phyloP scores from a whole-genome alignment of 352 stramenopile genomes.

The Aphanomyces euteiches region DNA sequence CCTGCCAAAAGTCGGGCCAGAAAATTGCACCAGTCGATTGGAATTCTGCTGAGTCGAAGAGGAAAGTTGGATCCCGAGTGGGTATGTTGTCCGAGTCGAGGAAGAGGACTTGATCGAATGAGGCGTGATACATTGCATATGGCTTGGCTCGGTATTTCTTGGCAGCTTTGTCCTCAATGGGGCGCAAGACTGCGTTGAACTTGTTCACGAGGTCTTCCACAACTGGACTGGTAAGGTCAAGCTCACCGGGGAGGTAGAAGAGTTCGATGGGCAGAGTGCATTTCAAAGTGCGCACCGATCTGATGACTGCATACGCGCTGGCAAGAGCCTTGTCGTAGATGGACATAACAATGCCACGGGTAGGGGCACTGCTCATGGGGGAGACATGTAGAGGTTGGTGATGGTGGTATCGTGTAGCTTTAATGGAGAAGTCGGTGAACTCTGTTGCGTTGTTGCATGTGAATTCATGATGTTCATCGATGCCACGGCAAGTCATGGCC shows the following conservation, averaged over 20 bases:
- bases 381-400: conserved; percentile 1
- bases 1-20: conserved; percentile 76
- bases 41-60: conserved; percentile 58
- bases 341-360: conserved; percentile 47
- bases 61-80: conserved; percentile 54
- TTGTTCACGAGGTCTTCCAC: conserved; percentile 39
- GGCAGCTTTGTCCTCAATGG: conserved; percentile 53
- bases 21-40: conserved; percentile 52
- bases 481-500: conserved; percentile 60
- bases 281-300: conserved; percentile 38
- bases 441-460: conserved; percentile 43
- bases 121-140: conserved; percentile 65
- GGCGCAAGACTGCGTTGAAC: conserved; percentile 52
- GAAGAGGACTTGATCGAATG: conserved; percentile 74
- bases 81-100: conserved; percentile 77
- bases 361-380: neutral
- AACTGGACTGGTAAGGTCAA: conserved; percentile 43
- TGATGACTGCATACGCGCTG: conserved; percentile 51
- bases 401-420: conserved; percentile 40
- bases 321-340: conserved; percentile 51
- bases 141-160: conserved; percentile 70
- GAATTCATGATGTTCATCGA: conserved; percentile 42
- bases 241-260: conserved; percentile 62
- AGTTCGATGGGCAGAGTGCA: conserved; percentile 63
- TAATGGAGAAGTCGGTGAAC: conserved; percentile 42